Evolutionary conservation across 2,329 filamentous ascomycete species (phyloP).

Genomic region (Phyllosticta ampelicida): DNA sequence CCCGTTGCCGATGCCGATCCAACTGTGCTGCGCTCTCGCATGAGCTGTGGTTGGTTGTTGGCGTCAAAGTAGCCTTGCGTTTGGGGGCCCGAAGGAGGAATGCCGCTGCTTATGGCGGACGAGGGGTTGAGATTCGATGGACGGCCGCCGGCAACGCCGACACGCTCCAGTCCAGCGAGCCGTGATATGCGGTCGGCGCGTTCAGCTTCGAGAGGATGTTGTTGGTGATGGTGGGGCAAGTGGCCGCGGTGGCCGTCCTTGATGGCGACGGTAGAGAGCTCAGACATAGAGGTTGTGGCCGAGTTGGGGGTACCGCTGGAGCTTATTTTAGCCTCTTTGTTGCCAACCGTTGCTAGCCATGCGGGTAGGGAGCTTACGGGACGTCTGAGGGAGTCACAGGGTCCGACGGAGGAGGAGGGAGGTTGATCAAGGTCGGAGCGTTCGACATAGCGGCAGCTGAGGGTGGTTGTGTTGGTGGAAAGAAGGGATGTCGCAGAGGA

Average conservation of each 20-base stretch:
- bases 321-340: conserved; percentile 10
- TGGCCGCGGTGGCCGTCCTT: conserved; percentile 91
- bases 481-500: background rate
- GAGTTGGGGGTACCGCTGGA: conserved; percentile 82
- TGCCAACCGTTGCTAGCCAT: background rate
- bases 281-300: conserved; percentile 80
- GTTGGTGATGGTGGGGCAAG: conserved; percentile 51
- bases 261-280: conserved; percentile 86
- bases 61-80: conserved; percentile 66
- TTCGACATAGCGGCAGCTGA: conserved; percentile 20
- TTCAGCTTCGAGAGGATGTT: conserved; percentile 75
- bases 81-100: conserved; percentile 29
- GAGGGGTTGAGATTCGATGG: conserved; percentile 33
- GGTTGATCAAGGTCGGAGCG: conserved; percentile 65
- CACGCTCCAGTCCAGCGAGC: conserved; percentile 79
- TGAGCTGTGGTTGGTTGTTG: conserved; percentile 53
- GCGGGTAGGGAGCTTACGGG: conserved; percentile 51
- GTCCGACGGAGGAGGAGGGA: conserved; percentile 71
- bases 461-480: background rate
- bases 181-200: conserved; percentile 92
- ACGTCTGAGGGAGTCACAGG: conserved; percentile 81
- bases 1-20: conserved; percentile 83
- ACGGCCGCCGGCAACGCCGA: conserved; percentile 60
- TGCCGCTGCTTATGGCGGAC: conserved; percentile 32
- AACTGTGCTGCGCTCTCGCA: conserved; percentile 74